phyloP scores from a whole-genome alignment of 345 rosid species.

The Xanthoceras sorbifolium region DNA sequence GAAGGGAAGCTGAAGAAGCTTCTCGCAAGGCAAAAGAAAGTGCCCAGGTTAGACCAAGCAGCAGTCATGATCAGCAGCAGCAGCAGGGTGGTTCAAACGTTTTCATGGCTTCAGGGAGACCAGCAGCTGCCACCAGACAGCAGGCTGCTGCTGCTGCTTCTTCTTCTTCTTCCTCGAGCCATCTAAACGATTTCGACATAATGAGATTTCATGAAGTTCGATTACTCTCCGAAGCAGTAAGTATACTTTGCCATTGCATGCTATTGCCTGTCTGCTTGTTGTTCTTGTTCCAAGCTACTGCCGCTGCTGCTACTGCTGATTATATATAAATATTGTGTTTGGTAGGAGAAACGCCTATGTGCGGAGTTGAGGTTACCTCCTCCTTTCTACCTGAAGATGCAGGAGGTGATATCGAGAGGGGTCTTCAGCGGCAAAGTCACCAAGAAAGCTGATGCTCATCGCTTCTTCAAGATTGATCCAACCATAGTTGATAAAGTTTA shows the following conservation, averaged over 20 bases:
- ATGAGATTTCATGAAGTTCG: constrained; percentile 61
- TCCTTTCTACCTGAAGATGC: constrained; percentile 81
- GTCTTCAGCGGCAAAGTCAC: constrained; percentile 71
- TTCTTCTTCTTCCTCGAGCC: no score
- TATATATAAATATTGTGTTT: constrained; percentile 21
- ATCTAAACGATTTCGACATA: constrained; percentile 56
- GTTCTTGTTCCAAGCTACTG: neutral
- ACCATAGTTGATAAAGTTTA: constrained; percentile 80
- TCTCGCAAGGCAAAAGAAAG: constrained; percentile 67
- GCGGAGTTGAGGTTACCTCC: constrained; percentile 68
- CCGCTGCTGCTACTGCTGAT: no score
- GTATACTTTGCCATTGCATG: no score
- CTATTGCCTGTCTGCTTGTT: neutral
- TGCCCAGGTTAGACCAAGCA: constrained; percentile 48
- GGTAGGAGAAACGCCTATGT: constrained; percentile 92
- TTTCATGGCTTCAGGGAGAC: no score
- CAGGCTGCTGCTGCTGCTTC: no score
- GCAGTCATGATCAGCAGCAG: no score
- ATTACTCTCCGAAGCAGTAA: constrained; percentile 81
- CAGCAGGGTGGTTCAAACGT: no score
- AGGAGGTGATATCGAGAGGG: constrained; percentile 70
- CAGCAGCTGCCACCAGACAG: no score
- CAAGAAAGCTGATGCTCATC: constrained; percentile 77
- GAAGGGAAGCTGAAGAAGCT: constrained; percentile 76
- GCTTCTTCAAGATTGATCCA: constrained; percentile 73